Base-by-base conservation (phyloP, 1,284 basidiomycete species). In the Xerocomus minutiporus region DNA sequence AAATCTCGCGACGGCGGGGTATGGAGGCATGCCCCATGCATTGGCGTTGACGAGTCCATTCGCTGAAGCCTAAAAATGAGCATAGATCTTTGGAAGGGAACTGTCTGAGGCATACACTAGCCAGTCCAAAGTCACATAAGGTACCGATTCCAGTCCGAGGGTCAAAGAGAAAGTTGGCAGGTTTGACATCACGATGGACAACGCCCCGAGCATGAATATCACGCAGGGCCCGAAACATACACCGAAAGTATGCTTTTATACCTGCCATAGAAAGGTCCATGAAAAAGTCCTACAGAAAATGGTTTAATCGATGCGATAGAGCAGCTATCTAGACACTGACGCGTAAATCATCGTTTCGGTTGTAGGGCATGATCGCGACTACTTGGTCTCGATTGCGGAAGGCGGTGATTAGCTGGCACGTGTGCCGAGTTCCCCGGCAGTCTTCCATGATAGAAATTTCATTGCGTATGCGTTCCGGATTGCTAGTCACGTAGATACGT, bases 131-230 rank as follows among this genome's bases (percentile, higher is more conserved):
- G 71, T 99, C 96, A 60, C 93, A 96, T 8, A 99, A 74, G 0
- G 91, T 91, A 9, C 97, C 96, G 6, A 86, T 75, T 2, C 89
- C 88, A 4, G 86, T 88, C 42, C 80, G 81, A 31, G 92, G 87
- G 69, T 99, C 92, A 69, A 91, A 99, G 32, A 99, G 79, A 66
- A 99, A 99, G 71, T 99, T 99, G 56, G 96, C 96, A 15, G 96
- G 97, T 68, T 99, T 99, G 63, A 99, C 92, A 70, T 99, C 96
- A 35, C 96, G 91, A 72, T 99, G 96, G 47, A 99, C 91, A 64
- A 99, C 89, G 7, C 82, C 84, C 46, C 91, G 78, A n/a, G 83
- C 74, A 67, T 99, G 97, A 23, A 93, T 88, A 61, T 96, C 93
- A 48, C 88, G 84, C 49, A 99, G 71, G 1, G 93, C 94, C 20